Evolutionary conservation across 495 filamentous ascomycete genomes (phyloP).

Genomic region (Neurospora sp.): DNA sequence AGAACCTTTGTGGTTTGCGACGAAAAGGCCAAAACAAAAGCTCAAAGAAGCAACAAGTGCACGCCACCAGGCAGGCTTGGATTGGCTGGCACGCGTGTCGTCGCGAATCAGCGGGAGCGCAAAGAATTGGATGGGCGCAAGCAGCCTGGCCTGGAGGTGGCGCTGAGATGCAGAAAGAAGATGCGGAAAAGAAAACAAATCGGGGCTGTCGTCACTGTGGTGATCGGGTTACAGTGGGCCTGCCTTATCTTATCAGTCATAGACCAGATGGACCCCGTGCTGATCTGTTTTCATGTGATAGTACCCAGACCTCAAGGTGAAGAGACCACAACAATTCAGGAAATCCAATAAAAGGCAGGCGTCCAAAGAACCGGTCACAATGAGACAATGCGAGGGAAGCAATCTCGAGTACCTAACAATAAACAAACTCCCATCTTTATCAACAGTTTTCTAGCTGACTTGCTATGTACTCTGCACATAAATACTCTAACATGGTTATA

Average conservation of each 20-base stretch:
- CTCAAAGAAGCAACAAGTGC: neutral
- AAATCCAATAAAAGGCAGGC: neutral
- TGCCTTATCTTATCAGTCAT: neutral
- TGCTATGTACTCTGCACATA: no score
- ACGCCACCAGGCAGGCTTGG: neutral
- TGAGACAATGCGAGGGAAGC: neutral
- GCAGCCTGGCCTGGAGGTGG: neutral
- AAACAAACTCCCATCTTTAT: no score
- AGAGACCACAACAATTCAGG: neutral
- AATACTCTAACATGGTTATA: no score
- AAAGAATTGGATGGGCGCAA: neutral
- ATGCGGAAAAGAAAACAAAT: neutral
- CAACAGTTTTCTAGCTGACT: no score
- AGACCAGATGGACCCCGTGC: neutral
- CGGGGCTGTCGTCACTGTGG: neutral
- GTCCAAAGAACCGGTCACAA: neutral
- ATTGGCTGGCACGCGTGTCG: neutral
- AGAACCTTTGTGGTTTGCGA: neutral
- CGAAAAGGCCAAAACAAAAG: neutral
- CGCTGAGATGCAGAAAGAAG: neutral
- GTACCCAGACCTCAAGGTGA: neutral
- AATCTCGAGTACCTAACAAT: no score
- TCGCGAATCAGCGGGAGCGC: rapidly evolving
- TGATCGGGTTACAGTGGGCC: neutral
- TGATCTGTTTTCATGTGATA: neutral